Evolutionary conservation across 352 stramenopile species (phyloP).

Genomic region (Sclerospora graminicola): DNA sequence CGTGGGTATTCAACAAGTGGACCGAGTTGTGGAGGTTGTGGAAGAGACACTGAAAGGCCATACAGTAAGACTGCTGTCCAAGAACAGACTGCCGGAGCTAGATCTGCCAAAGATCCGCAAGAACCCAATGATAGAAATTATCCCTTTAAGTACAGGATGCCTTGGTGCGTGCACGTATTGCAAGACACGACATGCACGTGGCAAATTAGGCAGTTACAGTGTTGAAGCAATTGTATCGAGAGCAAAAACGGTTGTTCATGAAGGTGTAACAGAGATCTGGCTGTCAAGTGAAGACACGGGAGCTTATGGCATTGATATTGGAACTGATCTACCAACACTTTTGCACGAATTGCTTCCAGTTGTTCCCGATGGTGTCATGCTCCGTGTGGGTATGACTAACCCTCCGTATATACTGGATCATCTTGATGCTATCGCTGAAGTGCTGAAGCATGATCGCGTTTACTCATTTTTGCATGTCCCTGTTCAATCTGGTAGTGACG

Average conservation of each 20-base stretch:
- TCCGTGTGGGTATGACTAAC: slow-evolving; percentile 90
- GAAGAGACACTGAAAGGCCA: slow-evolving; percentile 88
- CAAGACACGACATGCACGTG: slow-evolving; percentile 88
- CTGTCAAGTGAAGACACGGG: slow-evolving; percentile 88
- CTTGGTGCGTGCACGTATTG: slow-evolving; percentile 90
- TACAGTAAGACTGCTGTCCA: slow-evolving; percentile 73
- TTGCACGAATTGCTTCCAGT: slow-evolving; percentile 57
- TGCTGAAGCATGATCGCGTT: slow-evolving; percentile 73
- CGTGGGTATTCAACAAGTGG: slow-evolving; percentile 87
- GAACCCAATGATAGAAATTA: slow-evolving; percentile 89
- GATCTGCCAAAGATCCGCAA: slow-evolving; percentile 89
- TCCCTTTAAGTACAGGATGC: slow-evolving; percentile 87
- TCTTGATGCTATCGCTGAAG: slow-evolving; percentile 68
- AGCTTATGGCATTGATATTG: slow-evolving; percentile 87
- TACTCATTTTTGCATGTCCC: slow-evolving; percentile 89
- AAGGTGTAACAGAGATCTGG: slow-evolving; percentile 88
- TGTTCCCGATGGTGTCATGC: slow-evolving; percentile 70
- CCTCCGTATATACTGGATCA: slow-evolving; percentile 88
- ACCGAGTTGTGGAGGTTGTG: slow-evolving; percentile 86
- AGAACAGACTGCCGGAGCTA: slow-evolving; percentile 73
- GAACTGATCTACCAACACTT: slow-evolving; percentile 62
- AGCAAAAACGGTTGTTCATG: slow-evolving; percentile 48
- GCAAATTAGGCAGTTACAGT: slow-evolving; percentile 84
- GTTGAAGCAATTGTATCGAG: slow-evolving; percentile 67
- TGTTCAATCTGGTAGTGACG: slow-evolving; percentile 83